Conservation (phyloP, 306 rosid genomes). For the Pachyrhizus erosus region DNA sequence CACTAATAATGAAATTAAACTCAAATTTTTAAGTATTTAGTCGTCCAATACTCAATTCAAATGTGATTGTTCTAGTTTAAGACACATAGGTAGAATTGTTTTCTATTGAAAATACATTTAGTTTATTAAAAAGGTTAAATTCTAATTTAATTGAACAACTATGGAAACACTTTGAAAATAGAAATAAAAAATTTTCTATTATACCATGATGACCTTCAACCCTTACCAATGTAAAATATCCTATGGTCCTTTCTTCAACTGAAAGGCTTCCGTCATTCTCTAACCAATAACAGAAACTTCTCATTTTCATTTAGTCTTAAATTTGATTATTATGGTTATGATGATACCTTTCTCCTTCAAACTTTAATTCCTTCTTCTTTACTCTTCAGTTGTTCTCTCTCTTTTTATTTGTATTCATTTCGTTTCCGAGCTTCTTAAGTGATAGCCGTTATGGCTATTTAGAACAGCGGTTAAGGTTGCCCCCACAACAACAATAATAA, state of each 20-base stretch:
- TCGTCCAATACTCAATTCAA: too few species aligned
- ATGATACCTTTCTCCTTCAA: background rate
- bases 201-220: too few species aligned
- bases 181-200: too few species aligned
- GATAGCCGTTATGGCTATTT: conserved; percentile 34
- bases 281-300: background rate
- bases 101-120: too few species aligned
- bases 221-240: background rate
- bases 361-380: background rate
- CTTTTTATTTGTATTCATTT: background rate
- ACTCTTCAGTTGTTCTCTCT: background rate
- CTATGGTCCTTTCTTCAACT: background rate
- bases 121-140: too few species aligned
- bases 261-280: background rate
- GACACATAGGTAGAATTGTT: too few species aligned
- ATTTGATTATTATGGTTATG: background rate
- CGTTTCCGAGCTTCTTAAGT: background rate
- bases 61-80: too few species aligned
- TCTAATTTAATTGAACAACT: too few species aligned
- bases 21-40: too few species aligned
- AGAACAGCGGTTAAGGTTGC: conserved; percentile 22
- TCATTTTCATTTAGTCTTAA: background rate
- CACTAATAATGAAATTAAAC: too few species aligned
- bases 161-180: too few species aligned
- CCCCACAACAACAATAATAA: conserved; percentile 3